Evolutionary conservation across 2,329 filamentous ascomycete genomes (phyloP).

Genomic region (Chaetomium olivaceum): DNA sequence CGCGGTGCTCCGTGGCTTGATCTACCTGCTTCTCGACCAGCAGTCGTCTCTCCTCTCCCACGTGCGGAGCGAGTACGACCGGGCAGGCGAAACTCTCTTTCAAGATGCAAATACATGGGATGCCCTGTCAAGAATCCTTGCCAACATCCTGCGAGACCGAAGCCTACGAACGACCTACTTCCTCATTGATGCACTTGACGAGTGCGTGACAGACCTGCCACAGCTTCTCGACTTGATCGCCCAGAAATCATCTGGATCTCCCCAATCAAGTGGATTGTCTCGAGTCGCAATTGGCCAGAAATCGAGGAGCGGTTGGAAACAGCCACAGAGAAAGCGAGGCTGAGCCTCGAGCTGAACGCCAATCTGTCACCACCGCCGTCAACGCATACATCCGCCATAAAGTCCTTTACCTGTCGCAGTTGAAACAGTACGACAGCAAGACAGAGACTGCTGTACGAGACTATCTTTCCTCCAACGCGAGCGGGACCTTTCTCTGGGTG

Average conservation of each 20-base stretch:
- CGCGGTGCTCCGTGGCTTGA: conserved; percentile 38
- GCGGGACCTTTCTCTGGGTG: conserved; percentile 49
- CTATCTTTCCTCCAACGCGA: neutral
- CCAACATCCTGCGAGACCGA: conserved; percentile 42
- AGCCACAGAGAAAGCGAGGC: conserved; percentile 29
- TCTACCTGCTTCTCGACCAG: conserved; percentile 36
- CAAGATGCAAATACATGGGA: conserved; percentile 43
- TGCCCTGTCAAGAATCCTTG: conserved; percentile 43
- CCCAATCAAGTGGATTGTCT: conserved; percentile 45
- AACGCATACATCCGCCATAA: too few species aligned
- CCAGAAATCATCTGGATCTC: neutral
- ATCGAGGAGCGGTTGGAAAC: conserved; percentile 40
- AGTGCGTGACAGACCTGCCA: conserved; percentile 38
- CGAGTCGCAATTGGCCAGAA: conserved; percentile 44
- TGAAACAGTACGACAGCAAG: too few species aligned
- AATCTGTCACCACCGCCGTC: too few species aligned
- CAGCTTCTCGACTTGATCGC: conserved; percentile 7
- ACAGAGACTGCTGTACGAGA: too few species aligned
- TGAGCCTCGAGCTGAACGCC: conserved; percentile 43
- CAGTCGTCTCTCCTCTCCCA: conserved; percentile 40
- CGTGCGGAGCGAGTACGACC: conserved; percentile 32
- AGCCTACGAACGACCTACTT: conserved; percentile 34
- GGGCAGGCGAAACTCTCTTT: conserved; percentile 33
- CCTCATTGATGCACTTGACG: conserved; percentile 52
- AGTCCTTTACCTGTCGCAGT: too few species aligned